A percentile compares a stretch with the other conserved stretches of the same genome.
Conservation (phyloP, 2,329 filamentous ascomycete genomes). For the Pseudogymnoascus sp. region DNA sequence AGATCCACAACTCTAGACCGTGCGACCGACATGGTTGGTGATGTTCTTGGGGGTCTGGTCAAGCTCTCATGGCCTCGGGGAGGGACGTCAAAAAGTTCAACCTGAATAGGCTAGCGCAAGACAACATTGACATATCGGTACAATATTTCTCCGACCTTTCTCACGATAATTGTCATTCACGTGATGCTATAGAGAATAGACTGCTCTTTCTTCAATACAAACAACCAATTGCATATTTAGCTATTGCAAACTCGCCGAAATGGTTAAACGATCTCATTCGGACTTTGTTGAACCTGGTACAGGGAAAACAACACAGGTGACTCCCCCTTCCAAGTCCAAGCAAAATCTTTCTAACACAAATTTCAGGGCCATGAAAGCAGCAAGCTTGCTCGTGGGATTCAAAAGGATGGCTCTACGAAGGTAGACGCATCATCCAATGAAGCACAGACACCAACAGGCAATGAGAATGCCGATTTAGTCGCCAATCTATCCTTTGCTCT, state of each 20-base stretch:
- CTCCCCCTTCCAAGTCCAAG: neutral
- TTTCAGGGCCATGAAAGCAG: slow-evolving; percentile 23
- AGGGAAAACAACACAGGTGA: neutral
- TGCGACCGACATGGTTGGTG: slow-evolving; percentile 50
- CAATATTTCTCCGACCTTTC: neutral
- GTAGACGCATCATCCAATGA: neutral
- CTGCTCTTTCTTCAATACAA: neutral
- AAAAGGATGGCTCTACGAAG: slow-evolving; percentile 37
- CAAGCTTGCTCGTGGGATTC: slow-evolving; percentile 48
- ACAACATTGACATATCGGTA: neutral
- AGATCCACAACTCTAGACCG: slow-evolving; percentile 59
- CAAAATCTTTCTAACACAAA: neutral
- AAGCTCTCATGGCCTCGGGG: neutral
- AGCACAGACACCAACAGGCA: neutral
- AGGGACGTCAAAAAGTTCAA: slow-evolving; percentile 7
- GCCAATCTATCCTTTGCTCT: neutral
- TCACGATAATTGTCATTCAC: slow-evolving; percentile 4
- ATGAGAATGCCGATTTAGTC: neutral
- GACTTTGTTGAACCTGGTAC: neutral
- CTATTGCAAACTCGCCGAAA: neutral
- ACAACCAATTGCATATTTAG: neutral
- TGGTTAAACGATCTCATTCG: neutral
- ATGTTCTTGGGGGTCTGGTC: slow-evolving; percentile 8
- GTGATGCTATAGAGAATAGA: neutral
- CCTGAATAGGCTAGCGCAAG: neutral